Percentiles rank a stretch among this genome's conserved stretches.
Evolutionary conservation across 2,329 filamentous ascomycete species (phyloP).

Genomic region (Epicoccum nigrum): DNA sequence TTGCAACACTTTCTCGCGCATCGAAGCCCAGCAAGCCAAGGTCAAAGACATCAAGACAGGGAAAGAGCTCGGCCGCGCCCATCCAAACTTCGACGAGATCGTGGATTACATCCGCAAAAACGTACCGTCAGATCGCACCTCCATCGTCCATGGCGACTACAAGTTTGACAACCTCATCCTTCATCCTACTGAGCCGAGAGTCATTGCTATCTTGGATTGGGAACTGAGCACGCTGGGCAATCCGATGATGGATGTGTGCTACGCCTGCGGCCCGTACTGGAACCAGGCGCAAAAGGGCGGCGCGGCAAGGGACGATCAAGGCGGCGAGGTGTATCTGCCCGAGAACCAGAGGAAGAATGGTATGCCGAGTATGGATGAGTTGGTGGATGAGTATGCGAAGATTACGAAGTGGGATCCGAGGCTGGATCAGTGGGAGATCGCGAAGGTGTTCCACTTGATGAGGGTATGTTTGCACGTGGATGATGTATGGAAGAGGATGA

Average conservation of each 20-base stretch:
- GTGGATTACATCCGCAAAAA: conserved; percentile 73
- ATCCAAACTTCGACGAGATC: conserved; percentile 79
- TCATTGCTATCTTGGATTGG: conserved; percentile 95
- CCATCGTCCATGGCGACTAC: conserved; percentile 90
- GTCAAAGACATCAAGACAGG: conserved; percentile 74
- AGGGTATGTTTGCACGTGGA: conserved; percentile 26
- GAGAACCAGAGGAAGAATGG: conserved; percentile 61
- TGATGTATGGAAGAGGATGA: not conserved
- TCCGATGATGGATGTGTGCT: conserved; percentile 86
- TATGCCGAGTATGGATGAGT: conserved; percentile 64
- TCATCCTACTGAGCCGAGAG: conserved; percentile 81
- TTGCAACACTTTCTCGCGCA: conserved; percentile 77
- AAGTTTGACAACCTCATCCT: conserved; percentile 74
- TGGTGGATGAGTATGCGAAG: conserved; percentile 68
- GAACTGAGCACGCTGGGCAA: conserved; percentile 97
- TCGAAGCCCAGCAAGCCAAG: conserved; percentile 77
- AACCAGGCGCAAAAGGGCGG: conserved; percentile 38
- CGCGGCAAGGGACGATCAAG: conserved; percentile 46
- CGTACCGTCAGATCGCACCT: conserved; percentile 73
- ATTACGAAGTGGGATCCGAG: conserved; percentile 74
- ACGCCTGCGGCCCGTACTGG: conserved; percentile 65
- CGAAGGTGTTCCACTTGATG: conserved; percentile 45
- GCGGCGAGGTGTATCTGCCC: conserved; percentile 38
- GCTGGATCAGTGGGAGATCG: conserved; percentile 41
- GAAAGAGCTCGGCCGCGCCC: conserved; percentile 69